Base-by-base conservation (phyloP, 305 asterid species). In the Andrographis paniculata region DNA sequence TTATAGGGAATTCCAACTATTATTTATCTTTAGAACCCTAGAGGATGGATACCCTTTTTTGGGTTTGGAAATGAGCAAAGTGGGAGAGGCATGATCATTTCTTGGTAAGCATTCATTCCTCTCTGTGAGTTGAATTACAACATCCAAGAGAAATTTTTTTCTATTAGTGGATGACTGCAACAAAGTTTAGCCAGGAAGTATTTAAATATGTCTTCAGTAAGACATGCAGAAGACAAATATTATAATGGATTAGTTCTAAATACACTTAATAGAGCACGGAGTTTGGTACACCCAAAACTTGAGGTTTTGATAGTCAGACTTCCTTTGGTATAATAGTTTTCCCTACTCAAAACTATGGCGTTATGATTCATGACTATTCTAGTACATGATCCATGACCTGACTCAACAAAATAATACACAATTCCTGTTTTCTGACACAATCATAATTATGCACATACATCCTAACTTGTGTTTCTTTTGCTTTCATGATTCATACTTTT, bases 51-150 rank as follows among this genome's bases (percentile, higher is more conserved):
- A 85, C n/a, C 98, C 96, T 91, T 91, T 71, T 68, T 80, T 2
- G 98, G 98, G 72, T 70, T 83, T 10, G 80, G 78, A 58, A 91
- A 83, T 20, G 98, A 91, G 74, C 89, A 69, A 52, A 91, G 96
- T 6, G 98, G 98, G 50, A 91, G 98, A 66, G 86, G 98, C 38
- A 80, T 44, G 48, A 91, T 91, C 98, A 91, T 91, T 70, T 91
- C 99, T 86, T n/a, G n/a, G n/a, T n/a, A n/a, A n/a, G n/a, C n/a
- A n/a, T n/a, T n/a, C 96, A 69, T 89, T 96, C 69, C 96, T 86
- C 69, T 89, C 98, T 0, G 98, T 89, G 43, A 89, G 81, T 60
- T 89, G 98, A 67, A 89, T 89, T 36, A 89, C 96, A 55, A 96
- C 96, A 61, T 89, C 98, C 84, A 89, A 65, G 60, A 86, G 87